Percentiles rank a stretch among this genome's conserved stretches.
Evolutionary conservation across 306 rosid genomes (phyloP).

Genomic region (Boehmeria nivea): DNA sequence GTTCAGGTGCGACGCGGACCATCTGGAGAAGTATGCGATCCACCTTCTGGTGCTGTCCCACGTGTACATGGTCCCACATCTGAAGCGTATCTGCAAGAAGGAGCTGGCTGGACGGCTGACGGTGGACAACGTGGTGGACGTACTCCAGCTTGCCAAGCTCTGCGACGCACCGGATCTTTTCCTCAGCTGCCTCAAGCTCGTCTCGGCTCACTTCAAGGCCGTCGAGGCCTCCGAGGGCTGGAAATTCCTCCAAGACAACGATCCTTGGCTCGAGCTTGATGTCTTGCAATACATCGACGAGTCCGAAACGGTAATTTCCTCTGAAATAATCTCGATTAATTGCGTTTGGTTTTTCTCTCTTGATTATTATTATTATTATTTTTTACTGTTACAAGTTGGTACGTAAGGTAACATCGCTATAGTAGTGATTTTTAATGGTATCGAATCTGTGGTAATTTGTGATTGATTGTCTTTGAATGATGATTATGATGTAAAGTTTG

Average conservation of each 20-base stretch:
- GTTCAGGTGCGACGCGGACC: conserved; percentile 56
- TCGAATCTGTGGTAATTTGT: too few relatives aligned
- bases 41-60: conserved; percentile 80
- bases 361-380: too few relatives aligned
- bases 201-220: conserved; percentile 47
- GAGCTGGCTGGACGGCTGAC: conserved; percentile 49
- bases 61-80: conserved; percentile 70
- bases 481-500: too few relatives aligned
- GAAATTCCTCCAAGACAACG: conserved; percentile 69
- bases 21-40: conserved; percentile 65
- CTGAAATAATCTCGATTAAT: too few relatives aligned
- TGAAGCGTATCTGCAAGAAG: conserved; percentile 65
- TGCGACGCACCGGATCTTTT: conserved; percentile 89
- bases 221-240: conserved; percentile 82
- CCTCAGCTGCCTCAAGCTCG: conserved; percentile 69
- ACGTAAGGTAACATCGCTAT: too few relatives aligned
- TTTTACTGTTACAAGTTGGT: too few relatives aligned
- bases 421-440: too few relatives aligned
- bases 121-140: conserved; percentile 70
- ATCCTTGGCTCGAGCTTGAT: conserved; percentile 79
- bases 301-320: conserved; percentile 48
- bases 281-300: conserved; percentile 84
- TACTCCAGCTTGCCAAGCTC: conserved; percentile 78
- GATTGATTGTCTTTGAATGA: too few relatives aligned
- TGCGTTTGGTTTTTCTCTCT: not conserved